Evolutionary conservation across 305 asterid species (phyloP).

Genomic region (Nicotiana rustica): DNA sequence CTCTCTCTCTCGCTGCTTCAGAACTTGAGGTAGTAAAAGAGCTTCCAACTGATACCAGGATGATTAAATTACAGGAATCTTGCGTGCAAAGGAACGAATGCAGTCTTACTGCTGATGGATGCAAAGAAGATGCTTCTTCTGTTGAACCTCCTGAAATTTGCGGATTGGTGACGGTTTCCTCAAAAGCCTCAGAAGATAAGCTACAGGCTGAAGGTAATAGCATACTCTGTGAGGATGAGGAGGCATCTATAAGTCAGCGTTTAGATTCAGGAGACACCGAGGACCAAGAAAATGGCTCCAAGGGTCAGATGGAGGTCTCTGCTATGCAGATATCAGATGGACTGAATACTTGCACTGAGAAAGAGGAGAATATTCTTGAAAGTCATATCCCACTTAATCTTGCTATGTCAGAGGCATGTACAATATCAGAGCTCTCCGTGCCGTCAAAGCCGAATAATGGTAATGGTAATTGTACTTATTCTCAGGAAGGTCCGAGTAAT

Average conservation of each 20-base stretch:
- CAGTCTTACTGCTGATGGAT: constrained; percentile 46
- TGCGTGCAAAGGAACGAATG: constrained; percentile 44
- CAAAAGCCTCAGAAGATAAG: constrained; percentile 46
- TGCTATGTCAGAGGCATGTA: constrained; percentile 41
- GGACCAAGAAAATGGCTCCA: constrained; percentile 27
- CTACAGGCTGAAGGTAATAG: constrained; percentile 47
- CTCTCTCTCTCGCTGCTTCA: constrained; percentile 46
- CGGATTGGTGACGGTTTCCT: constrained; percentile 39
- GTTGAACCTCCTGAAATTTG: constrained; percentile 49
- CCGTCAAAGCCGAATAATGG: constrained; percentile 44
- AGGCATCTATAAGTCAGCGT: constrained; percentile 42
- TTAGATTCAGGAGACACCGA: constrained; percentile 34
- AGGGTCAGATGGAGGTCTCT: constrained; percentile 45
- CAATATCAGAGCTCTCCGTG: constrained; percentile 34
- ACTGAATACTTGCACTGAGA: constrained; percentile 44
- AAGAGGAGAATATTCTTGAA: constrained; percentile 46
- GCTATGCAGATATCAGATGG: constrained; percentile 42
- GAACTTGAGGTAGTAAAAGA: constrained; percentile 50
- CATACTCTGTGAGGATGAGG: constrained; percentile 40
- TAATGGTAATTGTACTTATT: constrained; percentile 30
- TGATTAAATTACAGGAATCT: constrained; percentile 43
- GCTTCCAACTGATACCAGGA: constrained; percentile 49
- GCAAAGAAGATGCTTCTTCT: constrained; percentile 48
- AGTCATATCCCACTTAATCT: constrained; percentile 37
- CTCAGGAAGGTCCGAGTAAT: constrained; percentile 45